These are phyloP conservation scores for Gracilaria gracilis DNA, from an alignment of 23 red algal genomes.

Conservation along the genomic window DNA sequence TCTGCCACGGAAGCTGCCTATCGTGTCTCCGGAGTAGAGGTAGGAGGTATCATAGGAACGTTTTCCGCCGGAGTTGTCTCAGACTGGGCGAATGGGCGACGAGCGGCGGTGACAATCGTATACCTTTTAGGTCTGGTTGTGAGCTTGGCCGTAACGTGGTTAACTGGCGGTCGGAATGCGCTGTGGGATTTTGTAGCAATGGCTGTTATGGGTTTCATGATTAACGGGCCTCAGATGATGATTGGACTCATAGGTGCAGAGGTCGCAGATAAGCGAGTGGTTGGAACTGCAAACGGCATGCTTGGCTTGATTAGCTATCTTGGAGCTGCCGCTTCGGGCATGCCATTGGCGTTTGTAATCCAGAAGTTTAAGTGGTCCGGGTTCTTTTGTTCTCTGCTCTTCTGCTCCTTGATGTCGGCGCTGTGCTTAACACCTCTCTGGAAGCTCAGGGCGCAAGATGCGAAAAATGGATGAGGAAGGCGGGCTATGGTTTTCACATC, in stretches of 20 bases:
- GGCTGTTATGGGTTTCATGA: slow-evolving; percentile 71
- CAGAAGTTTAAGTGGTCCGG: slow-evolving; percentile 68
- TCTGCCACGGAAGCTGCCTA: slow-evolving; percentile 63
- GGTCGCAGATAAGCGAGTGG: slow-evolving; percentile 42
- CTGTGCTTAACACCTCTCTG: slow-evolving; percentile 47
- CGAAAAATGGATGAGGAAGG: background rate
- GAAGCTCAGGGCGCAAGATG: slow-evolving; percentile 21
- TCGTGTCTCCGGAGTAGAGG: slow-evolving; percentile 71
- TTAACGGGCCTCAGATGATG: slow-evolving; percentile 86
- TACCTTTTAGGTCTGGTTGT: slow-evolving; percentile 54
- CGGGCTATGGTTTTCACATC: background rate
- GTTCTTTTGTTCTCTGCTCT: slow-evolving; percentile 45
- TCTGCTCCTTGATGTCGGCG: slow-evolving; percentile 28
- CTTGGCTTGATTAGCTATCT: slow-evolving; percentile 83
- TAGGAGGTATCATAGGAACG: slow-evolving; percentile 78
- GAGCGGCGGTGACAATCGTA: slow-evolving; percentile 58
- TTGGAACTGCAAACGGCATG: slow-evolving; percentile 82
- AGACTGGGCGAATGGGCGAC: slow-evolving; percentile 61
- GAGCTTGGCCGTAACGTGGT: slow-evolving; percentile 32
- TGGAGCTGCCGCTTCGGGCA: slow-evolving; percentile 77
- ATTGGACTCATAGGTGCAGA: slow-evolving; percentile 90
- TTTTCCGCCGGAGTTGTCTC: slow-evolving; percentile 82
- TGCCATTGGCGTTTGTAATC: slow-evolving; percentile 76
- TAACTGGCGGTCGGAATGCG: slow-evolving; percentile 33
- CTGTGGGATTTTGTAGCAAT: slow-evolving; percentile 55